Conservation (phyloP, 176 grass and related monocot genomes). For the Oryza coarctata region DNA sequence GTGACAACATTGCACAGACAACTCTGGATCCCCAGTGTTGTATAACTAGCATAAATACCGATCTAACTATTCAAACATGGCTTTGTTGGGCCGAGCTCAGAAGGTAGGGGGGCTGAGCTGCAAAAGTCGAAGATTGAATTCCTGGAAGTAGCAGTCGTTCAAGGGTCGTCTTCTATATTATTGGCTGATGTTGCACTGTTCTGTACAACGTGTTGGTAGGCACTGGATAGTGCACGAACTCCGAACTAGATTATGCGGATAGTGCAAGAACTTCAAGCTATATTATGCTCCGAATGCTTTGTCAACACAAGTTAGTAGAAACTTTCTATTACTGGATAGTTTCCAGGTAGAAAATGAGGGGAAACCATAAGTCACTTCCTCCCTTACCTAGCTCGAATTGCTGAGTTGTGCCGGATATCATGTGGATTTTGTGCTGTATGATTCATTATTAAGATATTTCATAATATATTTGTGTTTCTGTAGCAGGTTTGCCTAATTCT, state of each 20-base stretch:
- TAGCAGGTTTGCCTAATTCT: background rate
- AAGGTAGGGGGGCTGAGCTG: background rate
- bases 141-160: background rate
- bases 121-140: background rate
- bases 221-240: background rate
- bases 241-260: background rate
- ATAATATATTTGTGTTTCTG: background rate
- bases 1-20: background rate
- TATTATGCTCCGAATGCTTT: background rate
- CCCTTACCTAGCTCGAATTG: background rate
- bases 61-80: background rate
- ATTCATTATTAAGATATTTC: background rate
- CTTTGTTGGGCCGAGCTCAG: background rate
- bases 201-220: background rate
- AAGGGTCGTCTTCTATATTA: background rate
- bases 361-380: too few relatives aligned
- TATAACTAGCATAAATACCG: background rate
- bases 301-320: background rate
- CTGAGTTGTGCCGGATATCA: background rate
- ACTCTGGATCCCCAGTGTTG: background rate
- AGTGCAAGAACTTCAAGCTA: background rate
- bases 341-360: too few relatives aligned
- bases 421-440: background rate
- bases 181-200: background rate
- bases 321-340: too few relatives aligned